phyloP scores from a whole-genome alignment of 495 filamentous ascomycete species.

The Clohesyomyces aquaticus region DNA sequence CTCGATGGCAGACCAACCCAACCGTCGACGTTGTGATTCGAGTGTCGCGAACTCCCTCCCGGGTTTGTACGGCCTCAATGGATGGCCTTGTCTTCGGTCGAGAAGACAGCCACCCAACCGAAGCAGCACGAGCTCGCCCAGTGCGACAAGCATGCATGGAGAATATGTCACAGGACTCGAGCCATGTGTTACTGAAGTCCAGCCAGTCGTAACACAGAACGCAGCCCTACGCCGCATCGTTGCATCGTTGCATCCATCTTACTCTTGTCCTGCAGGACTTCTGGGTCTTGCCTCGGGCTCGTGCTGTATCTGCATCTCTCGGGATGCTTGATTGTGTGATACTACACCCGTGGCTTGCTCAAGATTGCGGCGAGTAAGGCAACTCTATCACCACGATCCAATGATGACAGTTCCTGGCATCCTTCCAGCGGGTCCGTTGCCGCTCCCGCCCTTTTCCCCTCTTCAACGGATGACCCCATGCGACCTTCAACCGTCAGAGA shows the following conservation, averaged over 20 bases:
- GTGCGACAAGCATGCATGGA: neutral
- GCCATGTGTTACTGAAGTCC: slow-evolving; percentile 7
- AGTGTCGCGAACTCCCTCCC: neutral
- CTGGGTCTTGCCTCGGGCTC: neutral
- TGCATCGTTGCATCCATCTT: neutral
- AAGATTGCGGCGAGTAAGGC: too few species aligned
- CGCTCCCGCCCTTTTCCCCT: slow-evolving; percentile 12
- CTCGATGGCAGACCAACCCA: neutral
- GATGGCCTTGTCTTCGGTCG: neutral
- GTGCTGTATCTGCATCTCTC: neutral
- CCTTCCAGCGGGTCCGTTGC: slow-evolving; percentile 19
- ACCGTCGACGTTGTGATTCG: slow-evolving; percentile 1
- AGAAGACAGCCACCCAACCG: slow-evolving; percentile 4
- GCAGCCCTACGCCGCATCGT: slow-evolving; percentile 30
- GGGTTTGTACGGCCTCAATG: neutral
- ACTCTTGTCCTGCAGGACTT: slow-evolving; percentile 3
- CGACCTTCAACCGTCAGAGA: neutral
- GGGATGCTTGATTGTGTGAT: slow-evolving; percentile 6
- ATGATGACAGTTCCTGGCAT: slow-evolving; percentile 4
- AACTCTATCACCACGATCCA: too few species aligned
- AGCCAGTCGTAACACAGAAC: slow-evolving; percentile 30
- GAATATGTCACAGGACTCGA: neutral
- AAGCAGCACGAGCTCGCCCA: slow-evolving; percentile 6
- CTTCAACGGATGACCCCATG: slow-evolving; percentile 6
- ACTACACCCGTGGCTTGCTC: neutral